These are phyloP conservation scores for Cordia subcordata DNA, from an alignment of 257 asterid genomes.

Conservation along the genomic window DNA sequence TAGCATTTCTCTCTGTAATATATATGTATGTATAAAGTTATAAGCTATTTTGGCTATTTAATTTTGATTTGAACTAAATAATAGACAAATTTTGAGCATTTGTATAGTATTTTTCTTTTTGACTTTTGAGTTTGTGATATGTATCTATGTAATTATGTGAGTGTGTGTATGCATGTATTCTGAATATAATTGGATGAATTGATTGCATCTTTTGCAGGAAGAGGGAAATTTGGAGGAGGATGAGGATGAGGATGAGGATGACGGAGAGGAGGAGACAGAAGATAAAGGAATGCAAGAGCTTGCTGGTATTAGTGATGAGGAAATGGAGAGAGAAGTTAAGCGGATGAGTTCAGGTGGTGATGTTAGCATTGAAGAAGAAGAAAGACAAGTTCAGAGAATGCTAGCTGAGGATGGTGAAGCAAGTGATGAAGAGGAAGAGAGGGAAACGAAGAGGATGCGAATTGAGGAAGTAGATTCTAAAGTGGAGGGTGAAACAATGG, in stretches of 20 bases:
- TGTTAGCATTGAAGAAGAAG: constrained; percentile 25
- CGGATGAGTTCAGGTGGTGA: constrained; percentile 7
- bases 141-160: not conserved
- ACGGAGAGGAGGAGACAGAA: constrained; percentile 20
- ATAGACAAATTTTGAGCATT: not conserved
- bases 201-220: constrained; percentile 34
- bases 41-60: not conserved
- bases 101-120: not conserved
- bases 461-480: constrained; percentile 35
- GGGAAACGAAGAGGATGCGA: constrained; percentile 44
- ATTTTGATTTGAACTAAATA: not conserved
- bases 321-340: constrained; percentile 23
- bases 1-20: too few species aligned
- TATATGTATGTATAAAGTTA: too few species aligned
- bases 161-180: not conserved
- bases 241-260: constrained; percentile 20
- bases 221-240: constrained; percentile 23
- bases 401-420: constrained; percentile 34
- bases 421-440: constrained; percentile 39
- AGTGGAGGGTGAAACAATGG: constrained; percentile 25
- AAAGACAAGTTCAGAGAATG: constrained; percentile 37
- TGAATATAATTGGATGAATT: not conserved
- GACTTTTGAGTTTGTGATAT: not conserved
- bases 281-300: constrained; percentile 11
- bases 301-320: constrained; percentile 19